Conservation (phyloP, 805 yeast genomes). For the Ogataea corticis region DNA sequence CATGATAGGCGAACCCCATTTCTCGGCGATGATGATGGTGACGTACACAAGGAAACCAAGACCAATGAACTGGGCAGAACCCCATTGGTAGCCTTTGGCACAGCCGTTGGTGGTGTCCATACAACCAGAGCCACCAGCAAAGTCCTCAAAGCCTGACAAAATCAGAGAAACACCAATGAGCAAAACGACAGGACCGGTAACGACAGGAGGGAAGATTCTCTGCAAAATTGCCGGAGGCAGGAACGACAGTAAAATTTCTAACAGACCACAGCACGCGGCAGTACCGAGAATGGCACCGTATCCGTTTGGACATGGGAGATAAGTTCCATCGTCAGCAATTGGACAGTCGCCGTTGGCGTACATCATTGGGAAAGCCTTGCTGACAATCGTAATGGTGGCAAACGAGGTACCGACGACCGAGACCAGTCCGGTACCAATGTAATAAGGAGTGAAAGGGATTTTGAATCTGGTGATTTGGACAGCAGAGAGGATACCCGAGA, state of each 20-base stretch:
- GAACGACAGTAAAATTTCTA: conserved; percentile 74
- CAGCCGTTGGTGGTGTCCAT: conserved; percentile 40
- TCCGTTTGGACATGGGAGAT: conserved; percentile 82
- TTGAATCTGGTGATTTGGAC: conserved; percentile 83
- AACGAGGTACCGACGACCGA: conserved; percentile 92
- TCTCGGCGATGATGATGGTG: conserved; percentile 73
- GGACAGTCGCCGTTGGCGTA: conserved; percentile 72
- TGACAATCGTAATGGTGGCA: conserved; percentile 80
- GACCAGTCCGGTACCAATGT: conserved; percentile 82
- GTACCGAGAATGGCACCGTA: conserved; percentile 87
- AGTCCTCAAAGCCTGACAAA: conserved; percentile 73
- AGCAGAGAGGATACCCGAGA: conserved; percentile 66
- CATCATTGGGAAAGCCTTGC: conserved; percentile 78
- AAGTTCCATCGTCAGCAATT: conserved; percentile 58
- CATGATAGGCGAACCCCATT: conserved; percentile 93
- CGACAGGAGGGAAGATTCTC: conserved; percentile 81
- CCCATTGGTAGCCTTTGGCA: conserved; percentile 65
- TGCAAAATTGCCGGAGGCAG: conserved; percentile 72
- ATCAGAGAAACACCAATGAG: conserved; percentile 76
- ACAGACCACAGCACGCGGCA: conserved; percentile 71
- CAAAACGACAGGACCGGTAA: conserved; percentile 90
- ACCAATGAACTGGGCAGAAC: conserved; percentile 84
- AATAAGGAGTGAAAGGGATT: conserved; percentile 70
- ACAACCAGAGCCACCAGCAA: conserved; percentile 85
- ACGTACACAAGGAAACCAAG: conserved; percentile 81